Percentiles rank a stretch among this genome's conserved stretches.
These are phyloP conservation scores for Thalassiosira mediterranea DNA, from an alignment of 352 stramenopile species.

Conservation along the genomic window DNA sequence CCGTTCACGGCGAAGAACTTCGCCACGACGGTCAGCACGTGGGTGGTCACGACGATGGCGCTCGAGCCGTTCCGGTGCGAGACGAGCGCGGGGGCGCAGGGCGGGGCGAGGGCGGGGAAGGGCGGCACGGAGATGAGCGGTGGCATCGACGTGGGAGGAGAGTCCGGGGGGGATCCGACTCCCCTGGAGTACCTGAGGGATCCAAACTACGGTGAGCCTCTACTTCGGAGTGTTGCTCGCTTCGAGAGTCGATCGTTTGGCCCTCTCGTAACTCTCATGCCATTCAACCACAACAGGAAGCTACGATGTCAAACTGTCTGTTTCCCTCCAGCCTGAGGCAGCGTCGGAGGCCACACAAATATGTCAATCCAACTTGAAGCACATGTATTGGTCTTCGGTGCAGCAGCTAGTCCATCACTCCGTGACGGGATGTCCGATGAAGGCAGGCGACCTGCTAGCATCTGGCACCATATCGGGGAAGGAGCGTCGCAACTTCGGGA, in stretches of 20 bases:
- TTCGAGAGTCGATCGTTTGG: neutral
- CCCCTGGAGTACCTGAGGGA: constrained; percentile 94
- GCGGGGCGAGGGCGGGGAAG: neutral
- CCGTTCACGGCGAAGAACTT: constrained; percentile 98
- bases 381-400: constrained; percentile 96
- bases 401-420: constrained; percentile 97
- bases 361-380: constrained; percentile 92
- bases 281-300: constrained; percentile 25
- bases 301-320: constrained; percentile 65
- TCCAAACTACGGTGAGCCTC: constrained; percentile 85
- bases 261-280: constrained; percentile 49
- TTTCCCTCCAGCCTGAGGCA: constrained; percentile 62
- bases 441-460: constrained; percentile 91
- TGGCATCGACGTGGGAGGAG: constrained; percentile 48
- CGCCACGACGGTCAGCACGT: constrained; percentile 94
- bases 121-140: constrained; percentile 1
- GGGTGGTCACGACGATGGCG: constrained; percentile 93
- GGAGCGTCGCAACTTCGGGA: constrained; percentile 87
- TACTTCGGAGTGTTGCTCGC: constrained; percentile 1
- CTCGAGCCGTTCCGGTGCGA: constrained; percentile 91
- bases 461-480: constrained; percentile 94
- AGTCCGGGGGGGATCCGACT: constrained; percentile 72
- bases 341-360: constrained; percentile 61
- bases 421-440: constrained; percentile 96
- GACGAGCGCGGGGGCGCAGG: constrained; percentile 88